These are phyloP conservation scores for Dioscorea zingiberensis DNA, from an alignment of 106 monocot species.

Conservation along the genomic window DNA sequence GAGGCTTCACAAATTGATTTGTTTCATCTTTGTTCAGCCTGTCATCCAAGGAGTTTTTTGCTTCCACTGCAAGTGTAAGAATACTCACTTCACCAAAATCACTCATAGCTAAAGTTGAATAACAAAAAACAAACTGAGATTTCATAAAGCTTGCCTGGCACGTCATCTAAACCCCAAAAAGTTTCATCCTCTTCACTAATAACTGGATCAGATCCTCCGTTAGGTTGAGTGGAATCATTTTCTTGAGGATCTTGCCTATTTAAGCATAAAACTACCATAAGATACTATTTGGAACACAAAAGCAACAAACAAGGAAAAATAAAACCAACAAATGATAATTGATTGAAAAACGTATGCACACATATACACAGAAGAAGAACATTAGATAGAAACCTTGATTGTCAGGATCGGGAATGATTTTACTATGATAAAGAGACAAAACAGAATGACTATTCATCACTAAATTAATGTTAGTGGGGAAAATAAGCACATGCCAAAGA, in stretches of 20 bases:
- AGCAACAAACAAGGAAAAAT: background rate
- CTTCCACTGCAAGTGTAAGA: constrained; percentile 41
- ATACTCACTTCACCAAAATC: background rate
- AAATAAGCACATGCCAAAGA: no score
- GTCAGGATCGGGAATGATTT: background rate
- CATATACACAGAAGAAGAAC: background rate
- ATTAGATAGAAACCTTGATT: background rate
- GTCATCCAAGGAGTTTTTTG: constrained; percentile 54
- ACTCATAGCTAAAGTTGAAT: background rate
- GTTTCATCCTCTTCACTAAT: constrained; percentile 43
- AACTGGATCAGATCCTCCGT: constrained; percentile 23
- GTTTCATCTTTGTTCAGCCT: constrained; percentile 20
- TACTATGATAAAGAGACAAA: background rate
- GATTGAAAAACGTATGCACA: background rate
- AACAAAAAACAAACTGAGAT: background rate
- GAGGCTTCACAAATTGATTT: constrained; percentile 44
- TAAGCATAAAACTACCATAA: background rate
- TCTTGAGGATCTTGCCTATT: constrained; percentile 69
- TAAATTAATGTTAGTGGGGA: background rate
- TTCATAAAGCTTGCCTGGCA: constrained; percentile 53
- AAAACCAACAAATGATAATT: background rate
- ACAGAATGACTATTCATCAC: no score
- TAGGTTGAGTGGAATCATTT: constrained; percentile 26
- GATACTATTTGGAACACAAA: background rate
- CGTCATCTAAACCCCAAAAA: constrained; percentile 81